Evolutionary conservation across 2,329 filamentous ascomycete genomes (phyloP).

Genomic region (Albifimbria verrucaria): DNA sequence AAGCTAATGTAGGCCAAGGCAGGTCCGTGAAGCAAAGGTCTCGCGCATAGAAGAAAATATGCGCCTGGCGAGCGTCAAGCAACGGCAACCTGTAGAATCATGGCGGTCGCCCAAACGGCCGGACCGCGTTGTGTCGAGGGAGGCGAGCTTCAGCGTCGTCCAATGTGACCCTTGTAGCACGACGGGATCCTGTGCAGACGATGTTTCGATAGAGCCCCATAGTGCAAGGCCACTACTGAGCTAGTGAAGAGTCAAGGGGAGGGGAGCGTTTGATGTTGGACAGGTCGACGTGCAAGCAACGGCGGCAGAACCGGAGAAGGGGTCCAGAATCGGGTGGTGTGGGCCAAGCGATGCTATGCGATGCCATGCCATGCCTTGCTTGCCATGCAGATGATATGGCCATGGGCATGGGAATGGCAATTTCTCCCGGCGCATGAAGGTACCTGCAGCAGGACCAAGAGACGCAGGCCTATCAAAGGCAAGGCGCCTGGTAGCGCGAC

Average conservation of each 20-base stretch:
- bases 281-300: too few species aligned
- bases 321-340: too few species aligned
- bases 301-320: too few species aligned
- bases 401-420: too few species aligned
- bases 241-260: too few species aligned
- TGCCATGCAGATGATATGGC: too few species aligned
- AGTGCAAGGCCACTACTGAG: too few species aligned
- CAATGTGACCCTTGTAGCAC: constrained; percentile 1
- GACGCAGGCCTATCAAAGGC: neutral
- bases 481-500: neutral
- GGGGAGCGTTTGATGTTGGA: neutral
- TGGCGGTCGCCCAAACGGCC: constrained; percentile 1
- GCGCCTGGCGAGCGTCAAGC: neutral
- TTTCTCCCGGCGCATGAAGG: too few species aligned
- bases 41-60: too few species aligned
- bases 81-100: constrained; percentile 7
- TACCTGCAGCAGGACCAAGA: neutral
- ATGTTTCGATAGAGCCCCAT: constrained; percentile 1
- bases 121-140: neutral
- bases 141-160: constrained; percentile 1
- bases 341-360: too few species aligned
- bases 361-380: too few species aligned
- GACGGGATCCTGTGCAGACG: neutral
- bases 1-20: neutral
- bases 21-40: too few species aligned